These are phyloP conservation scores for Mycena galopus DNA, from an alignment of 768 basidiomycete species.

Conservation along the genomic window DNA sequence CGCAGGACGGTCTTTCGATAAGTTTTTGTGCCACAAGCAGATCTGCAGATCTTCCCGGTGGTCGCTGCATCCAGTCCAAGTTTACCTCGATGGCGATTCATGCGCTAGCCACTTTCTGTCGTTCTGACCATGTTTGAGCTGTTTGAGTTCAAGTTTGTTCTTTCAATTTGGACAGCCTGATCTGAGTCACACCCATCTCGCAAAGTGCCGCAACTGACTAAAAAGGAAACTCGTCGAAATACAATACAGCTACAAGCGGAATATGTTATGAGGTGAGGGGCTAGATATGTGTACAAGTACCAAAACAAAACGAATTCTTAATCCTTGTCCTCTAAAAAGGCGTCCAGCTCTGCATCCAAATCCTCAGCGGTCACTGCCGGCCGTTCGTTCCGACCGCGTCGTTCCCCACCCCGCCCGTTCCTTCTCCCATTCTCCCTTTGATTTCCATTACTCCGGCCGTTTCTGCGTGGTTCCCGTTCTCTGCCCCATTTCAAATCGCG, in stretches of 20 bases:
- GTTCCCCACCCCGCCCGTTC: conserved; percentile 47
- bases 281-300: conserved; percentile 10
- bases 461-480: conserved; percentile 26
- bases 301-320: background rate
- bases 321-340: conserved; percentile 72
- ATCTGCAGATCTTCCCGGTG: too few species aligned
- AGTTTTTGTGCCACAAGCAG: too few species aligned
- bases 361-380: conserved; percentile 75
- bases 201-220: too few species aligned
- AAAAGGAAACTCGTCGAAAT: too few species aligned
- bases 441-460: conserved; percentile 24
- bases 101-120: too few species aligned
- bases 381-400: conserved; percentile 52
- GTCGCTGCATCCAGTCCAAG: too few species aligned
- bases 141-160: too few species aligned
- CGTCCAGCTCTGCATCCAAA: conserved; percentile 86
- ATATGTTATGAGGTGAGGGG: conserved; percentile 18
- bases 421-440: conserved; percentile 41
- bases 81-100: too few species aligned
- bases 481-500: conserved; percentile 26
- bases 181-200: too few species aligned
- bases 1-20: too few species aligned
- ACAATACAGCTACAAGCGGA: background rate
- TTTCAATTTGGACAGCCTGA: too few species aligned
- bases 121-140: too few species aligned